Evolutionary conservation across 257 asterid genomes (phyloP).

Genomic region (Solanum corneliomulleri): DNA sequence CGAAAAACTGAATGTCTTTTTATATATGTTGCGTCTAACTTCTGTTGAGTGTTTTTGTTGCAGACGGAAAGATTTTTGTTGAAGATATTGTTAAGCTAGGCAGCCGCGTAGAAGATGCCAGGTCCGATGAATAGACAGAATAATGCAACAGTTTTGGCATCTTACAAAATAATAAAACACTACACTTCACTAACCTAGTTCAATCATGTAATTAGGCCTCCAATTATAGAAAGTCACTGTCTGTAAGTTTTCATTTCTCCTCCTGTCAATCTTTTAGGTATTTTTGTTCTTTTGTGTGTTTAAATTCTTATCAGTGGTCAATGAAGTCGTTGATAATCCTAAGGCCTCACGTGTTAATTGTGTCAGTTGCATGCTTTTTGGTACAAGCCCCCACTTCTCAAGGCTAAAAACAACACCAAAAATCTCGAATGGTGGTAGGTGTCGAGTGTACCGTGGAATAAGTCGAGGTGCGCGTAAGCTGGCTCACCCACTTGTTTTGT

Average conservation of each 20-base stretch:
- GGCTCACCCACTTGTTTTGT: rapidly evolving
- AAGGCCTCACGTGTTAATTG: background rate
- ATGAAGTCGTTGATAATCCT: too few relatives aligned
- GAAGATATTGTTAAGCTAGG: slow-evolving; percentile 86
- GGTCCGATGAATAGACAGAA: background rate
- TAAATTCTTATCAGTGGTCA: too few relatives aligned
- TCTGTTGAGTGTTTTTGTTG: background rate
- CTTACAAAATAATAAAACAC: background rate
- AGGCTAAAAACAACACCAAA: too few relatives aligned
- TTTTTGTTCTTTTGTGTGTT: background rate
- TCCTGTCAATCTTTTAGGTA: background rate
- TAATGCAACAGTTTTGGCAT: background rate
- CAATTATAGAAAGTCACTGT: background rate
- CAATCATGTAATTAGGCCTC: background rate
- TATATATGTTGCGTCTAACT: background rate
- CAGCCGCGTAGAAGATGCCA: slow-evolving; percentile 36
- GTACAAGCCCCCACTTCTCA: too few relatives aligned
- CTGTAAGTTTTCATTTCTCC: background rate
- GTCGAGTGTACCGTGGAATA: rapidly evolving
- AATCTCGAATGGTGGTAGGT: too few relatives aligned
- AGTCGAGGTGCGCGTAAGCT: too few relatives aligned
- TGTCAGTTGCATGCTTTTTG: background rate
- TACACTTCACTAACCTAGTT: background rate
- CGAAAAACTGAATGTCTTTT: background rate
- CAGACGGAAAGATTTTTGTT: slow-evolving; percentile 88